Base-by-base conservation (phyloP, 805 yeast species). In the Lipomyces anomalus region DNA sequence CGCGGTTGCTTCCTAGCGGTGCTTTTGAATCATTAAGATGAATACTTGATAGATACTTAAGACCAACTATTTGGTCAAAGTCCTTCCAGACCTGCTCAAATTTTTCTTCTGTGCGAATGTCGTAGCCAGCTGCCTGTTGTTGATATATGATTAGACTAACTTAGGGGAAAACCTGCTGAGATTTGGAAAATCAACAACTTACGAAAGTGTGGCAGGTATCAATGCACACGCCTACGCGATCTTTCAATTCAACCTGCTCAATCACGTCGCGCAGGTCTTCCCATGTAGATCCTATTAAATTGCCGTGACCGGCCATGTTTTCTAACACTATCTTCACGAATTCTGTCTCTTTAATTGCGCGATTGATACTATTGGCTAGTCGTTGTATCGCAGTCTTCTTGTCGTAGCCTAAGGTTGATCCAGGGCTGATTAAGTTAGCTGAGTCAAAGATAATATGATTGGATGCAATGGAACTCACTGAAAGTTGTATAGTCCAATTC, bases 221-320 rank as follows among this genome's bases (percentile, higher is more conserved):
- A 13, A 92, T 73, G 62, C 98, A 92, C 1, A 92, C 95, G 3
- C 98, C 97, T n/a, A 92, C 81, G 46, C 98, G 72, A 1, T 67
- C 61, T 63, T 89, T 89, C 59, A 88, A 76, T 1, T 87, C 83
- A n/a, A 92, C 76, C 71, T 78, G 60, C 30, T 76, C 82, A 36
- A 92, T 86, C 13, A 92, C 89, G 20, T 74, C 75, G 23, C 73
- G 69, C 39, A 92, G 70, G 59, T 92, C 97, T 53, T 83, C 78
- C 23, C 90, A 66, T 35, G 75, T 71, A 2, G 90, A 81, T 1
- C 97, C 98, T 35, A 92, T 82, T 49, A 90, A 73, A 51, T 84
- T 82, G 2, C 95, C 96, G 57, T 87, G 94, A 6, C 98, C 98
- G 1, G 98, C 96, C 98, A 92, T 92, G 61, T 90, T 92, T 60